Conservation (phyloP, 208 protist species). For the Acanthamoeba rhysodes region DNA sequence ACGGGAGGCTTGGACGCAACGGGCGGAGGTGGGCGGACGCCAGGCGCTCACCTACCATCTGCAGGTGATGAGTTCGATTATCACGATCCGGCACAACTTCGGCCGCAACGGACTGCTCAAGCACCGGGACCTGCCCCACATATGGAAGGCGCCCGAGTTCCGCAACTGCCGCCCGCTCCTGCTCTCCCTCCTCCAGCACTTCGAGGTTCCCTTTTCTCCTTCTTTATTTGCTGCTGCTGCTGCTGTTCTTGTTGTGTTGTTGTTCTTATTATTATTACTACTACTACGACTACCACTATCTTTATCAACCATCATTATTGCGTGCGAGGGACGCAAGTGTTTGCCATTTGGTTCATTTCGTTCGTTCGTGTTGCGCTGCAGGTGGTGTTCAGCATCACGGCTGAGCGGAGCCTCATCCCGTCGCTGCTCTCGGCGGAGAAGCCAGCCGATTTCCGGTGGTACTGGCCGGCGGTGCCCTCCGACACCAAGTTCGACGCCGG, state of each 20-base stretch:
- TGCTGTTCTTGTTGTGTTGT: no score
- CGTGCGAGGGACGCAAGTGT: no score
- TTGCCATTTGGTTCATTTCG: no score
- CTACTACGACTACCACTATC: no score
- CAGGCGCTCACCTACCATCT: background rate
- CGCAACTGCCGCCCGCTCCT: conserved; percentile 1
- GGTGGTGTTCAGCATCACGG: conserved; percentile 36
- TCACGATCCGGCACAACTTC: conserved; percentile 45
- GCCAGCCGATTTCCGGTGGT: background rate
- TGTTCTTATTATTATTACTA: no score
- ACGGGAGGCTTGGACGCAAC: no score
- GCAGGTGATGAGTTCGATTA: conserved; percentile 44
- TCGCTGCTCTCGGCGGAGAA: background rate
- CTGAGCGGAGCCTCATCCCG: conserved; percentile 31
- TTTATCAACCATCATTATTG: no score
- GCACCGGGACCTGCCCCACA: conserved; percentile 16
- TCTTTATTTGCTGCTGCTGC: no score
- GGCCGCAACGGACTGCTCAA: background rate
- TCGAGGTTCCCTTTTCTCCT: background rate
- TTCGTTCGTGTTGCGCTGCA: no score
- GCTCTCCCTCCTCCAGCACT: conserved; percentile 49
- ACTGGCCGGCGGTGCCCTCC: background rate
- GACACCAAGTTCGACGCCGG: background rate
- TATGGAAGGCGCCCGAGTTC: conserved; percentile 61
- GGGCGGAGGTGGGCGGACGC: no score